Evolutionary conservation across 2,329 filamentous ascomycete species (phyloP).

Genomic region (Rutstroemia sp.): DNA sequence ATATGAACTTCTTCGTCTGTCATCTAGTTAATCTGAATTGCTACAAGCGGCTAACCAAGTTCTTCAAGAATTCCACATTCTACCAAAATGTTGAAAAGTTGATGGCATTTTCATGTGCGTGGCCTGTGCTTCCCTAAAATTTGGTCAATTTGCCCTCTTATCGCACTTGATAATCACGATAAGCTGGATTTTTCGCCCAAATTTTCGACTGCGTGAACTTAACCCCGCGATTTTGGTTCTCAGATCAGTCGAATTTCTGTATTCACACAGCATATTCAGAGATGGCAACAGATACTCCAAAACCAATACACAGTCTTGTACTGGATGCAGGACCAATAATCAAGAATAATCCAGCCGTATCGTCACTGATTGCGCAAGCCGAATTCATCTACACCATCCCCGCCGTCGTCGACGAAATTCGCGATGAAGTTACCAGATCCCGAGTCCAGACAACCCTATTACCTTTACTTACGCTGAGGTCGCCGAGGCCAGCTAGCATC

Average conservation of each 20-base stretch:
- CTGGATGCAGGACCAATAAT: constrained; percentile 91
- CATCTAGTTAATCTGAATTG: no score
- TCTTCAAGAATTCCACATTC: no score
- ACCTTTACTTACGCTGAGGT: constrained; percentile 75
- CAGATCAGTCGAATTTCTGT: neutral
- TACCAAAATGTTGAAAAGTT: no score
- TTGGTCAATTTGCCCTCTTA: neutral
- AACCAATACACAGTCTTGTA: constrained; percentile 74
- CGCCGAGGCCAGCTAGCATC: constrained; percentile 68
- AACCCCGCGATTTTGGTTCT: constrained; percentile 14
- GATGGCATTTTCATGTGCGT: neutral
- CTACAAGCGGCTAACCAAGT: no score
- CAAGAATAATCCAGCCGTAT: constrained; percentile 82
- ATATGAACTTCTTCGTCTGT: no score
- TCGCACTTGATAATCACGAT: neutral
- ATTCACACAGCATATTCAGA: constrained; percentile 3
- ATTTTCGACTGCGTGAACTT: neutral
- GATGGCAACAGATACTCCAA: constrained; percentile 34
- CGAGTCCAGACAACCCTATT: constrained; percentile 78
- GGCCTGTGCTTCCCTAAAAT: neutral
- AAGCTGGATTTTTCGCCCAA: neutral
- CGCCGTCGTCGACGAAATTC: constrained; percentile 78
- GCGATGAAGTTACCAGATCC: constrained; percentile 71
- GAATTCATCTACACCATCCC: constrained; percentile 77
- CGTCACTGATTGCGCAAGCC: constrained; percentile 70